Evolutionary conservation across 768 basidiomycete genomes (phyloP), one percentile per base, ranked within the genome.

Genomic region (Clitopilus passeckerianus): DNA sequence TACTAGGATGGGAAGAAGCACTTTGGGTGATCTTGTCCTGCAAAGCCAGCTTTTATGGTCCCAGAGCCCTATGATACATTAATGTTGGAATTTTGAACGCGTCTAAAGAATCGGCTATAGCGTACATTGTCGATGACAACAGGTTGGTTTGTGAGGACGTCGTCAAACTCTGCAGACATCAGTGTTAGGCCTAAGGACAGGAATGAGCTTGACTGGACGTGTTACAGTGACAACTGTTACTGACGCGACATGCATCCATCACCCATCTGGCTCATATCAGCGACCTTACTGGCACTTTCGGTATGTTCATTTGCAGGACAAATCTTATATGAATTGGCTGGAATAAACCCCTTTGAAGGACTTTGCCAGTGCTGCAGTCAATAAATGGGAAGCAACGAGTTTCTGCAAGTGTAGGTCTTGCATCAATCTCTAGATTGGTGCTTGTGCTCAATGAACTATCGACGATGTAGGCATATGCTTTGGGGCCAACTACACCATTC

Each of bases 1-100:
- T 76, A 97, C 95, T 94, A 98, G 64, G 95, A 97, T 63, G 97
- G 95, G 69, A 98, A 98, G 82, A 95, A 98, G 71, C 95, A 98
- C 84, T 97, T 97, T 44, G 97, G 97, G 71, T 97, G 95, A 74
- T 98, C 96, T 75, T 98, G 92, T 52, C 97, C 97, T 57, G 97
- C 97, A 71, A 99, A 99, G 41, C 97, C 97, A 61, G 97, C 97
- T 75, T 98, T 99, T 72, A 99, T 96, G 22, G 93, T 94, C 27
- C 97, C 97, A 59, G 96, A 97, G 62, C 97, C 97, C 94, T 98
- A 72, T 59, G 27, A 30, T 4, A 30, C 4, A 7, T 30, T 7
- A 30, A 30, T 30, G 27, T 30, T 30, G 4, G 27, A 30, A 4
- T 30, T 30, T 30, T 30, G 27, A 7, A 30, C 27, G 27, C 27